Base-by-base conservation (phyloP, 305 asterid species). In the Striga hermonthica region DNA sequence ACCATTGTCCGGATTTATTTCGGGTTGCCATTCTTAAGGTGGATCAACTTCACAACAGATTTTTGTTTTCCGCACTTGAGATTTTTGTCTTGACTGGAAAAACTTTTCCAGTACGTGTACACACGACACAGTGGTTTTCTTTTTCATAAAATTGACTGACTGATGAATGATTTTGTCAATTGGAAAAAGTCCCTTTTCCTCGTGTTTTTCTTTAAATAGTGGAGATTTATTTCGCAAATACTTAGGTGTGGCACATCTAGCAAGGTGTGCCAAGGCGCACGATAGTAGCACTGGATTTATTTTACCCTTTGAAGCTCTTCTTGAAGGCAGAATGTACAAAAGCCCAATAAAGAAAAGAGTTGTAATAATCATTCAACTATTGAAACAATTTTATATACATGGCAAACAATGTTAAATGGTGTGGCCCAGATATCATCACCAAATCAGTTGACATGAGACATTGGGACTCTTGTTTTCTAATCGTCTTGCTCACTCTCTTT, bases 1-100 rank as follows among this genome's bases (percentile, higher is more conserved):
- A 88, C 76, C 72, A 65, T 40, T 70, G 78, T 75, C 99, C 97
- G 64, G 80, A 82, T 76, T 75, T 90, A 77, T 86, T 90, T 74
- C 91, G 93, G 67, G 95, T 95, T 64, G 97, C 90, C 53, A 79
- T 93, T 82, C 62, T 93, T 74, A 89, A 90, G 97, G 99, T 90
- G 3, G 47, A 37, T 67, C 58, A 40, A 60, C 60, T 40, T 53
- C 66, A 6, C 14, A 13, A 22, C 62, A 52, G 38, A 35, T 11
- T 34, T 53, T 58, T 10, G 11, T 43, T 31, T 74, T 79, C 37
- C n/a, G 3, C 6, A 7, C 28, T 58, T 59, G 49, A 60, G 28
- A 5, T 53, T 57, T 55, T 47, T 52, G 49, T n/a, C n/a, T n/a
- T n/a, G n/a, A n/a, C n/a, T n/a, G 58, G 3, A n/a, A 16, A 50